These are phyloP conservation scores for Apiotrichum siamense DNA, from an alignment of 1,284 basidiomycete species.

Conservation along the genomic window DNA sequence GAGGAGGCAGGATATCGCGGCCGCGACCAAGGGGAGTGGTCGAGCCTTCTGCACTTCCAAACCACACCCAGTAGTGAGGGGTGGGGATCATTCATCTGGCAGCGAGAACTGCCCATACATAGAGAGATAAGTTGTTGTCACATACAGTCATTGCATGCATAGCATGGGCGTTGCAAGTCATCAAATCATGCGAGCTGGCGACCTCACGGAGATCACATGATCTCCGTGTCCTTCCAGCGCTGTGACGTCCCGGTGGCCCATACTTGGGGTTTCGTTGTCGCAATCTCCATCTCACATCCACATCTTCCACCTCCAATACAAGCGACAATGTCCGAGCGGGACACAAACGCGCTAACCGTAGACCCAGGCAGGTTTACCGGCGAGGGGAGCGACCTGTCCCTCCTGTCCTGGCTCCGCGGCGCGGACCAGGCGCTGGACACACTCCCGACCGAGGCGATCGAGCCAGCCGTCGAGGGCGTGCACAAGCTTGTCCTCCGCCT, in stretches of 20 bases:
- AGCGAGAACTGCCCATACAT: too few relatives aligned
- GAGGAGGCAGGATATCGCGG: too few relatives aligned
- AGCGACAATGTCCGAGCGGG: constrained; percentile 10
- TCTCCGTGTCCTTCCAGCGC: not conserved
- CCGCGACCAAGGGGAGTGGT: too few relatives aligned
- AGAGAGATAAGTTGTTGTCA: too few relatives aligned
- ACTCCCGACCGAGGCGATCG: constrained; percentile 19
- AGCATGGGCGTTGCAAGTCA: too few relatives aligned
- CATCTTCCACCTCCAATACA: not conserved
- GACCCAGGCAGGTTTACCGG: constrained; percentile 35
- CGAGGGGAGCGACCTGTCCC: constrained; percentile 39
- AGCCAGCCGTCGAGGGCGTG: constrained; percentile 24
- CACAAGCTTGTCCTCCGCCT: constrained; percentile 42
- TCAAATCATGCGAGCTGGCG: too few relatives aligned
- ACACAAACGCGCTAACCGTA: constrained; percentile 16
- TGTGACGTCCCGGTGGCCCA: not conserved
- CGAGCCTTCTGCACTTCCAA: too few relatives aligned
- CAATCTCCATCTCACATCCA: not conserved
- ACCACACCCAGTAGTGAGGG: too few relatives aligned
- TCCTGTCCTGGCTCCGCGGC: constrained; percentile 39
- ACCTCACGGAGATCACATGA: not conserved
- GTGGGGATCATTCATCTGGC: too few relatives aligned
- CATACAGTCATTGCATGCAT: too few relatives aligned
- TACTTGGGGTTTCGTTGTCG: not conserved
- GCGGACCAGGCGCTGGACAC: constrained; percentile 42